Percentiles rank a stretch among this genome's conserved stretches.
These are phyloP conservation scores for Nicotiana tomentosiformis DNA, from an alignment of 257 asterid species.

Conservation along the genomic window DNA sequence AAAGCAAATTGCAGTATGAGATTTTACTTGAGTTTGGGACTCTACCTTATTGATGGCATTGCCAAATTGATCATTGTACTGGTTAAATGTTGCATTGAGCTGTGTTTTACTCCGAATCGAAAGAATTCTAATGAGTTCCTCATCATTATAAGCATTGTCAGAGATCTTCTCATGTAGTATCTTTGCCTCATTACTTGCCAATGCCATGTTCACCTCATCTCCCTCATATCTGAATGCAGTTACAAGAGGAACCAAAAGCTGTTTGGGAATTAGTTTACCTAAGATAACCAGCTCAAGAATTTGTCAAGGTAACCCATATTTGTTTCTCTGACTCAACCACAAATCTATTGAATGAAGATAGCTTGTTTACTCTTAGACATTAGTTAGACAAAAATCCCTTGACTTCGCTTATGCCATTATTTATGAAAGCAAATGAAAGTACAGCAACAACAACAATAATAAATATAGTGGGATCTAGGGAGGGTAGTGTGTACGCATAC, in stretches of 20 bases:
- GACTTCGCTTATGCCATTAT: not conserved
- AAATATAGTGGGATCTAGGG: too few species aligned
- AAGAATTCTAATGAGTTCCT: conserved; percentile 63
- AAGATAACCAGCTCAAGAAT: not conserved
- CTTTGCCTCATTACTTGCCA: conserved; percentile 80
- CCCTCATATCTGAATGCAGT: conserved; percentile 83
- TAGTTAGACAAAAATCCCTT: not conserved
- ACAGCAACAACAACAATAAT: too few species aligned
- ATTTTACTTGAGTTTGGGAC: not conserved
- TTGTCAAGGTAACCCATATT: not conserved
- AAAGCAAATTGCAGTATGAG: not conserved
- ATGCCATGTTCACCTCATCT: conserved; percentile 56
- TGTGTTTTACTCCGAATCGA: conserved; percentile 87
- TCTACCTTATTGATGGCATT: conserved; percentile 68
- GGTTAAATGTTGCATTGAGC: conserved; percentile 80
- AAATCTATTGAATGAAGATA: not conserved
- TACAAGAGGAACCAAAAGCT: conserved; percentile 89
- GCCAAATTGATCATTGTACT: conserved; percentile 64
- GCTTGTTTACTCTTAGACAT: not conserved
- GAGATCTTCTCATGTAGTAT: conserved; percentile 64
- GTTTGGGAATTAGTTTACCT: conserved; percentile 16
- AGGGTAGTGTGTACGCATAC: too few species aligned
- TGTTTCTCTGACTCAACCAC: not conserved
- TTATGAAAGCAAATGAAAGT: not conserved
- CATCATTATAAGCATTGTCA: conserved; percentile 58